Conservation (phyloP, 768 basidiomycete species). For the Auricularia sp. region DNA sequence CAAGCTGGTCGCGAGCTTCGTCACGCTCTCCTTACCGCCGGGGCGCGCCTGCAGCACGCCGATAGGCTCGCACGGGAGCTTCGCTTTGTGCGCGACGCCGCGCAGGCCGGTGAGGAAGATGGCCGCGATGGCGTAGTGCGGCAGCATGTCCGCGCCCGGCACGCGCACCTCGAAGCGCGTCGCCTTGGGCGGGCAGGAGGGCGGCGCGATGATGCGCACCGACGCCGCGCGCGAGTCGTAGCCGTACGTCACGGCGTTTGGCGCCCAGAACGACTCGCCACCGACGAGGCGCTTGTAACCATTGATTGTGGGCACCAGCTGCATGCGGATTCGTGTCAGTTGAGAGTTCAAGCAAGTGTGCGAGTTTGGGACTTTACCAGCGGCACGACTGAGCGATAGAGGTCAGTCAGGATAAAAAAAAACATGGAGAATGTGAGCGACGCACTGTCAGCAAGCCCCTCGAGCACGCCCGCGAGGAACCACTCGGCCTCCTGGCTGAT, state of each 20-base stretch:
- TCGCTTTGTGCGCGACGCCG: constrained; percentile 71
- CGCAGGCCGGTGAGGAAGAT: constrained; percentile 81
- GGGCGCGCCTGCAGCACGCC: constrained; percentile 31
- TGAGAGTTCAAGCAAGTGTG: too few species aligned
- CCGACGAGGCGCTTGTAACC: constrained; percentile 95
- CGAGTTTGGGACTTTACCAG: not conserved
- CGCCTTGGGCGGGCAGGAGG: constrained; percentile 66
- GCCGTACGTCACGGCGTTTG: constrained; percentile 86
- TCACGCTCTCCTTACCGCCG: constrained; percentile 54
- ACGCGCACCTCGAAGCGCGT: constrained; percentile 91
- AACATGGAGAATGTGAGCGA: not conserved
- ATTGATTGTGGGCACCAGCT: constrained; percentile 86
- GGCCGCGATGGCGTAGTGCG: constrained; percentile 79
- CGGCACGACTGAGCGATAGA: not conserved
- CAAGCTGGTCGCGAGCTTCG: constrained; percentile 69
- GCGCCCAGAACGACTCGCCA: constrained; percentile 88
- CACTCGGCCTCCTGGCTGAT: constrained; percentile 76
- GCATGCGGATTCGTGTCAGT: not conserved
- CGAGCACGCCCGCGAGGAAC: constrained; percentile 90
- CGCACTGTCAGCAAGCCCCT: constrained; percentile 82
- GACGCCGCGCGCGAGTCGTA: constrained; percentile 93
- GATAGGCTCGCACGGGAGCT: constrained; percentile 63
- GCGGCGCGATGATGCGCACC: constrained; percentile 86
- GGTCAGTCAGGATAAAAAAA: not conserved
- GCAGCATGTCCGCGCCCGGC: constrained; percentile 93